Conservation (phyloP, 306 rosid species). For the Gastrolobium bilobum region DNA sequence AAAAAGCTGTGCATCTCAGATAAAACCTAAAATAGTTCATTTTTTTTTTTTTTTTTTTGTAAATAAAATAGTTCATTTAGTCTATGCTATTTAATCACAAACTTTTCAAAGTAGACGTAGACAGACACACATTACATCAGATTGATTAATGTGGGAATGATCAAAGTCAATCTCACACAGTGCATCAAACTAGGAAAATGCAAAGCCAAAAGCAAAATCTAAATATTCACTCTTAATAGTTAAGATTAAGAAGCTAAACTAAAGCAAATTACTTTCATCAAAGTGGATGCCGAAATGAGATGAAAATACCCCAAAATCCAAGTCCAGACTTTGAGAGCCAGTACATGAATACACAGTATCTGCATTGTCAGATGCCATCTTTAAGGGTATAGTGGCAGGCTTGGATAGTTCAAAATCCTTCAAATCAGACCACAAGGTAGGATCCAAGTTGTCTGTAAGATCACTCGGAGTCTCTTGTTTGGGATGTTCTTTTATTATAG, state of each 20-base stretch:
- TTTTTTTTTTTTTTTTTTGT: neutral
- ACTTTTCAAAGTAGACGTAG: constrained; percentile 16
- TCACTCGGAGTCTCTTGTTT: constrained; percentile 54
- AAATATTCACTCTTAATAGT: constrained; percentile 13
- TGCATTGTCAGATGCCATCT: constrained; percentile 35
- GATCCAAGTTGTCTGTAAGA: constrained; percentile 50
- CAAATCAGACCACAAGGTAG: constrained; percentile 63
- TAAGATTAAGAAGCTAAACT: neutral
- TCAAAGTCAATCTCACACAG: neutral
- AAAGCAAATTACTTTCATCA: constrained; percentile 43
- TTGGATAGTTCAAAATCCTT: constrained; percentile 61
- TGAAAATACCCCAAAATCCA: constrained; percentile 50
- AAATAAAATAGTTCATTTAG: neutral
- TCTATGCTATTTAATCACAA: constrained; percentile 9
- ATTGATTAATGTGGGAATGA: constrained; percentile 3
- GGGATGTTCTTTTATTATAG: constrained; percentile 51
- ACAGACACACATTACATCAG: constrained; percentile 28
- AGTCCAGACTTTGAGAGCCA: constrained; percentile 37
- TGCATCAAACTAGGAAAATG: constrained; percentile 18
- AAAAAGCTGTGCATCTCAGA: too few species aligned
- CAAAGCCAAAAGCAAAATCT: constrained; percentile 5
- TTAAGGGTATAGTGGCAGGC: constrained; percentile 37
- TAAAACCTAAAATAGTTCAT: neutral
- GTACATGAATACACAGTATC: constrained; percentile 53
- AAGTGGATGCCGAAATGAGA: constrained; percentile 52